Evolutionary conservation across 805 yeast genomes (phyloP), one percentile per base, ranked within the genome.

Genomic region (Hyphopichia homilentoma): DNA sequence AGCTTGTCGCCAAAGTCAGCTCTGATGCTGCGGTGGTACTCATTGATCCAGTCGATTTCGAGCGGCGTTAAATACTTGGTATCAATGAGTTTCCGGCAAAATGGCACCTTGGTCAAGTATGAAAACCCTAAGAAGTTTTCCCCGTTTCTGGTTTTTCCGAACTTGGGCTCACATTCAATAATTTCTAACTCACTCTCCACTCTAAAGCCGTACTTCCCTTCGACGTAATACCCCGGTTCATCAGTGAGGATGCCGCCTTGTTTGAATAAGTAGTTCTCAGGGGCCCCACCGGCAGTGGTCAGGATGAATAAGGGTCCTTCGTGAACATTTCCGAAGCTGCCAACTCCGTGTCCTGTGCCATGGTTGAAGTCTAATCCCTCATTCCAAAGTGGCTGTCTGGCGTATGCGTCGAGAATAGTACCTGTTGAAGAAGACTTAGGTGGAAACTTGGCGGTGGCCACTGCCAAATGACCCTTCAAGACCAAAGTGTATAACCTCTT

Each of bases 341-440:
- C 97, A n/a, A 93, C 84, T 4, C 98, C 98, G 58, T 93, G 98
- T 2, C 97, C 96, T 0, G 97, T 87, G 7, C 98, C 97, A 58
- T 93, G 98, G 41, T 81, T 76, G 54, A 84, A 93, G 54, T 85
- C 93, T 30, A 86, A 65, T 0, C 97, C 97, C 32, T 77, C 69
- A 24, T 76, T 66, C 88, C 94, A 84, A 38, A 93, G 62, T 32
- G 76, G 81, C 56, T 82, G 88, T 42, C 98, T 72, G 0, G 96
- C 95, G 32, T 88, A 67, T 0, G 78, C 65, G 52, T 93, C 98
- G 21, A 93, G 75, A 48, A 77, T 73, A 34, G 75, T 72, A 0
- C 96, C 95, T 7, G 83, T 75, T 1, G 85, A 74, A 4, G 82
- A 81, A 33, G 75, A 77, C 24, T 70, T 70, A 30, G 56, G 50